Evolutionary conservation across 1,284 basidiomycete genomes (phyloP).

Genomic region (Austropuccinia psidii): DNA sequence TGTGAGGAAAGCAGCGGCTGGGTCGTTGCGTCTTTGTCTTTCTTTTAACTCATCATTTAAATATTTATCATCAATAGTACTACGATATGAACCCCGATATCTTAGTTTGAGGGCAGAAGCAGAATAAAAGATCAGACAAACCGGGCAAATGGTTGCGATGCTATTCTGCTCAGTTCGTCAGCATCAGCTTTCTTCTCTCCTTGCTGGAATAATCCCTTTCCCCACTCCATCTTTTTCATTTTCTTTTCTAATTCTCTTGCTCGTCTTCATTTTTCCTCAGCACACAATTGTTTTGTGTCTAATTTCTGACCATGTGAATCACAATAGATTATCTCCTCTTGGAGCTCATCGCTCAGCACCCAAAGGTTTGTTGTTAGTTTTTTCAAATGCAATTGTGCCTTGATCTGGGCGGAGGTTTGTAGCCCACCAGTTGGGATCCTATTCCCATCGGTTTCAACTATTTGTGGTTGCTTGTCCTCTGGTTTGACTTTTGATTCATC

Average conservation of each 20-base stretch:
- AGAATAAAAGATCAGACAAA: conserved; percentile 44
- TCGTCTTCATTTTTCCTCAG: conserved; percentile 68
- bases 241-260: conserved; percentile 72
- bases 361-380: conserved; percentile 49
- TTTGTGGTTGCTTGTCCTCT: conserved; percentile 48
- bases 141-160: conserved; percentile 62
- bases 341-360: conserved; percentile 52
- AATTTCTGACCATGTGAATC: conserved; percentile 80
- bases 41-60: conserved; percentile 74
- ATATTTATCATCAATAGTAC: conserved; percentile 60
- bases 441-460: conserved; percentile 63
- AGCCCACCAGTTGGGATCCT: conserved; percentile 47
- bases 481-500: conserved; percentile 49
- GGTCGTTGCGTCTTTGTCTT: conserved; percentile 84
- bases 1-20: conserved; percentile 81
- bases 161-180: conserved; percentile 62
- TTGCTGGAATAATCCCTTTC: conserved; percentile 81
- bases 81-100: not conserved
- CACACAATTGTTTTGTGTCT: conserved; percentile 72
- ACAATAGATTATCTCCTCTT: conserved; percentile 88
- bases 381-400: conserved; percentile 46
- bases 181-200: conserved; percentile 63
- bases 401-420: conserved; percentile 55
- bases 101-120: not conserved
- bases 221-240: conserved; percentile 89